Base-by-base conservation (phyloP, 1,284 basidiomycete genomes). In the Apiotrichum gamsii region DNA sequence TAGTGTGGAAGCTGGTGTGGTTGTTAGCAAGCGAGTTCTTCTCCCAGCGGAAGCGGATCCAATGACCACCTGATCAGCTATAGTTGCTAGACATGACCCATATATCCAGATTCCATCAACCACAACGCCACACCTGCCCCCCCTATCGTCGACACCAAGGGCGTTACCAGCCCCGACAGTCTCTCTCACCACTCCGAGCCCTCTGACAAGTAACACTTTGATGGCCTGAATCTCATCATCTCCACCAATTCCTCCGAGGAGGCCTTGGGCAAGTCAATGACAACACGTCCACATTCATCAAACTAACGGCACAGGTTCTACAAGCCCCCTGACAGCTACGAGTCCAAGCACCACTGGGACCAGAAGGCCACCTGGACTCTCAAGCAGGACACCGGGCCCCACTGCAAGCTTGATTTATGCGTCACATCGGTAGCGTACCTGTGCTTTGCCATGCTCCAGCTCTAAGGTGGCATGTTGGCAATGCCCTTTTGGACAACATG, bases 1-100 rank as follows among this genome's bases (percentile, higher is more conserved):
- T 28, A 21, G 62, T 23, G 75, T 45, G 44, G 32, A 31, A 39
- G 6, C 34, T 33, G 14, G 16, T 24, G 28, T 36, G 36, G 43
- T 45, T 45, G 30, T 45, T 61, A 1, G 69, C 69, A 8, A 74
- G 47, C 19, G 61, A 58, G 49, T 71, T 58, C 39, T 44, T 46
- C 38, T 67, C 59, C 75, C 76, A 77, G 31, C 65, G 59, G 70
- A 74, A 74, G 28, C 77, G 62, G 20, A 80, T 78, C 62, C 82
- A 30, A 80, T 66, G 60, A 86, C 82, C 23, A 77, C 75, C 52
- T 75, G 78, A 28, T 11, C 25, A 6, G 6, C 25, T 11, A 28
- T 6, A 28, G 25, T 28, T 28, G 25, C 11, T 28, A 28, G 25
- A 28, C 25, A 28, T 11, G 25, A 28, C 25, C 11, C 11, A 28